Evolutionary conservation across 1,139 yeast species (phyloP).

Genomic region (Yamadazyma triangularis): DNA sequence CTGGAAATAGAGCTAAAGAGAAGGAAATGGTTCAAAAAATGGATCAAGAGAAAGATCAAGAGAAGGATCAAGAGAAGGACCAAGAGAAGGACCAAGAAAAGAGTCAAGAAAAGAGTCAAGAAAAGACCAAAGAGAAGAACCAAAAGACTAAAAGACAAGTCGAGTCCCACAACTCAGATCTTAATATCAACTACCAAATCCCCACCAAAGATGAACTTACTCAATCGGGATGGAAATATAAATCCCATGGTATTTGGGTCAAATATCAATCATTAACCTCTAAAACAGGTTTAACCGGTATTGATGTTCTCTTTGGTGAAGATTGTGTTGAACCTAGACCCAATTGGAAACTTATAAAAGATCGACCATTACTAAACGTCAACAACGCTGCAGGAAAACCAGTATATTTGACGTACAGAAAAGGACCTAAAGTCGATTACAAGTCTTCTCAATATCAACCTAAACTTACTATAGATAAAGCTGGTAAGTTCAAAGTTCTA

Average conservation of each 20-base stretch:
- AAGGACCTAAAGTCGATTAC: slow-evolving; percentile 60
- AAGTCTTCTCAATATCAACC: slow-evolving; percentile 14
- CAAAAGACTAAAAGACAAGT: slow-evolving; percentile 9
- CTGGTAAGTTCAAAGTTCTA: slow-evolving; percentile 65
- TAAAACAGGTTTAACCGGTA: slow-evolving; percentile 29
- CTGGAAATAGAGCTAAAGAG: slow-evolving; percentile 14
- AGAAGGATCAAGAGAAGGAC: slow-evolving; percentile 5
- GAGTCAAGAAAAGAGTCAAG: slow-evolving; percentile 8
- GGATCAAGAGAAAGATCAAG: slow-evolving; percentile 19
- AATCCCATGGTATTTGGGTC: slow-evolving; percentile 30
- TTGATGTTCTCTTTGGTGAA: slow-evolving; percentile 66
- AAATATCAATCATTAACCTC: slow-evolving; percentile 24
- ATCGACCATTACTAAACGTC: slow-evolving; percentile 11
- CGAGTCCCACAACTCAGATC: slow-evolving; percentile 17
- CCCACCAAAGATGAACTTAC: slow-evolving; percentile 29
- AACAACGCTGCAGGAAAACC: slow-evolving; percentile 1
- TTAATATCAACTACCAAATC: slow-evolving; percentile 20
- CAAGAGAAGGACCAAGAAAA: slow-evolving; percentile 16
- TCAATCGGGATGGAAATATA: slow-evolving; percentile 32
- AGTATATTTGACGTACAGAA: slow-evolving; percentile 24
- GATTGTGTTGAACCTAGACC: slow-evolving; percentile 77
- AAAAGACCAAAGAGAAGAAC: slow-evolving; percentile 1
- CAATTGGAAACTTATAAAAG: slow-evolving; percentile 51
- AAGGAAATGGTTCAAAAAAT: slow-evolving; percentile 14
- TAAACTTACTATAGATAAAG: slow-evolving; percentile 21